Conservation (phyloP, 352 stramenopile genomes). For the Globisporangium parvum region DNA sequence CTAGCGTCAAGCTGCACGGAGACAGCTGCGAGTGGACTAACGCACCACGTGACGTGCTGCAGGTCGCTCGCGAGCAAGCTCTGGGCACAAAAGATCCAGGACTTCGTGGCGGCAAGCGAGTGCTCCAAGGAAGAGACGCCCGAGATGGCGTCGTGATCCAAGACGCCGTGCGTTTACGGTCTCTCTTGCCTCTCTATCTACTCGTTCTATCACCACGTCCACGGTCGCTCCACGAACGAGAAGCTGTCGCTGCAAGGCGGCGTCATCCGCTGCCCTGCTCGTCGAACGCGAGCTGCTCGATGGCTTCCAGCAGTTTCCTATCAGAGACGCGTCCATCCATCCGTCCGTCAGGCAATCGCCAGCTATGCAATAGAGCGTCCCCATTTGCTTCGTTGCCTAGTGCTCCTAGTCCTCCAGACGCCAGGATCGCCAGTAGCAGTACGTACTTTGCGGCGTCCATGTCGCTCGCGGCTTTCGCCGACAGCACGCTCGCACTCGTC, state of each 20-base stretch:
- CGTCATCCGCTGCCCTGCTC: slow-evolving; percentile 5
- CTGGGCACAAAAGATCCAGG: slow-evolving; percentile 25
- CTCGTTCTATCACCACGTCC: not conserved
- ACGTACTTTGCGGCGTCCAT: slow-evolving; percentile 37
- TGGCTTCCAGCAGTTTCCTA: slow-evolving; percentile 30
- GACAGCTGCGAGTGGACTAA: not conserved
- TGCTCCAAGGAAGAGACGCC: not conserved
- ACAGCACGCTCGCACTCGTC: slow-evolving; percentile 15
- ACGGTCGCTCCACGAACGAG: not conserved
- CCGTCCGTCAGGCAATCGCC: slow-evolving; percentile 5
- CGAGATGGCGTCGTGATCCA: slow-evolving; percentile 10
- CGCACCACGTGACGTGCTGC: not conserved
- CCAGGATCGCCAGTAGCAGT: not conserved
- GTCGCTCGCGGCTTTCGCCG: slow-evolving; percentile 33
- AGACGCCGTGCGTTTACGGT: not conserved
- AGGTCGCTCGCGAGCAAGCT: slow-evolving; percentile 42
- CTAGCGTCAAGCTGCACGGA: no score
- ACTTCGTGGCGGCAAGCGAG: slow-evolving; percentile 14
- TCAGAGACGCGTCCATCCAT: no score
- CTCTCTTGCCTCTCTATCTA: not conserved
- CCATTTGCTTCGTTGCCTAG: not conserved
- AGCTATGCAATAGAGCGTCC: slow-evolving; percentile 1
- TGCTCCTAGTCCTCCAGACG: not conserved
- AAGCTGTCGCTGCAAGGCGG: not conserved
- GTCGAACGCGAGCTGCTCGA: slow-evolving; percentile 30